Base-by-base conservation (phyloP, 2,329 filamentous ascomycete genomes). In the Botryotinia convoluta region DNA sequence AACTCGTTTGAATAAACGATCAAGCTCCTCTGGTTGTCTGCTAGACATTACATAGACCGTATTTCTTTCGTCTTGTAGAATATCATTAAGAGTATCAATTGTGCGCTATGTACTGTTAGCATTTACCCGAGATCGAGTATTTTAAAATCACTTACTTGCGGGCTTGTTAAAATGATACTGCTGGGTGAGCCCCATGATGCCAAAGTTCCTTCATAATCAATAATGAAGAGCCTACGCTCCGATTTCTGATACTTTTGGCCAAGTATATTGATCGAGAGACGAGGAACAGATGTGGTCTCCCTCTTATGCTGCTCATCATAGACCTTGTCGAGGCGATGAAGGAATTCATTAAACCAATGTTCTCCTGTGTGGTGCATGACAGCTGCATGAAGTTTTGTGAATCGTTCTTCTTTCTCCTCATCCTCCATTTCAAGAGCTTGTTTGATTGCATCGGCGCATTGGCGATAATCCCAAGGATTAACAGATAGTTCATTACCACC, bases 31-130 rank as follows among this genome's bases (percentile, higher is more conserved):
- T 0, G 94, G 93, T 77, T 91, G 92, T 48, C 94, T 91, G 14
- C 93, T 92, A 72, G 94, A 97, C 94, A 97, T 98, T 76, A 98
- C 91, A 79, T 97, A 98, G 39, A 98, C 92, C 1, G 90, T 90
- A 79, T 98, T 98, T 75, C 88, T 89, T 35, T 91, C 89, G 79
- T 97, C 94, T 16, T 91, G 86, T 16, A 96, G 86, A 22, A 98
- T 84, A 73, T 97, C 94, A 74, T 92, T 94, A 22, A 98, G 83
- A 0, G 94, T 90, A 74, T 95, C 92, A 64, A 97, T 87, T 0
- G 95, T 94, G 42, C 94, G 91, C 84, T 96, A 74, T 42, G 45
- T 20, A 67, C 78, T 20, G 61, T 78, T 60, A 79, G 76, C 60
- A 75, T 42, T 39, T 65, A 35, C 39, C 4, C 26, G n/a, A n/a